phyloP scores from a whole-genome alignment of 2,329 filamentous ascomycete species.

The Colletotrichum liaoningense region DNA sequence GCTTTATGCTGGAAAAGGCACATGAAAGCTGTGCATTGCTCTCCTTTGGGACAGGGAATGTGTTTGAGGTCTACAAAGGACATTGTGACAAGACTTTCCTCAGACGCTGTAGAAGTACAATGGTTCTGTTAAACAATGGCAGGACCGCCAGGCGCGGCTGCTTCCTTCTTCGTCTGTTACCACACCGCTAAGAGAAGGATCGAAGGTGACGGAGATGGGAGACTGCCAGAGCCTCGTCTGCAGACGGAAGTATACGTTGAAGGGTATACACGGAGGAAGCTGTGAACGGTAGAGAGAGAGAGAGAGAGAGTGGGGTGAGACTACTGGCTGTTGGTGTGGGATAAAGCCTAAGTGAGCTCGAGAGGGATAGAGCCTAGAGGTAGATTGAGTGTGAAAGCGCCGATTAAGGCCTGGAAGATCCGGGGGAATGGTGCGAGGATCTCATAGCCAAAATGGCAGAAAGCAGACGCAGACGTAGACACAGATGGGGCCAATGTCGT shows the following conservation, averaged over 20 bases:
- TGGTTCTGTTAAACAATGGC: conserved; percentile 20
- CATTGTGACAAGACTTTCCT: conserved; percentile 32
- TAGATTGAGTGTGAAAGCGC: conserved; percentile 13
- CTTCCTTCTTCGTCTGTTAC: not conserved
- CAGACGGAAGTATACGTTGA: not conserved
- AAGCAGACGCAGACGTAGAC: conserved; percentile 9
- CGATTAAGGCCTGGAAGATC: conserved; percentile 27
- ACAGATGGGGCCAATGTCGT: not conserved
- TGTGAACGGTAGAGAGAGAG: not conserved
- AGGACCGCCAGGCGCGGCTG: conserved; percentile 40
- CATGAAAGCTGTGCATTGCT: conserved; percentile 59
- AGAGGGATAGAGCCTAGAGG: not conserved
- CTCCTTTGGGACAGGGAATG: conserved; percentile 62
- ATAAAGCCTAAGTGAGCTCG: not conserved
- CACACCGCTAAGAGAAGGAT: not conserved
- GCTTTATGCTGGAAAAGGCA: conserved; percentile 61
- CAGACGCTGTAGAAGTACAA: conserved; percentile 5
- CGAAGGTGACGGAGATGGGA: not conserved
- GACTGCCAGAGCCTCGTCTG: not conserved
- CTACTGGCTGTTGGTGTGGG: not conserved
- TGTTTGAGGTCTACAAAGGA: conserved; percentile 52
- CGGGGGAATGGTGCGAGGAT: conserved; percentile 28
- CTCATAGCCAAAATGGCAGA: conserved; percentile 27
- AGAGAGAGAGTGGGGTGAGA: not conserved
- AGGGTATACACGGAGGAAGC: not conserved